Evolutionary conservation across 2,329 filamentous ascomycete species (phyloP).

Genomic region (Xylaria hypoxylon): DNA sequence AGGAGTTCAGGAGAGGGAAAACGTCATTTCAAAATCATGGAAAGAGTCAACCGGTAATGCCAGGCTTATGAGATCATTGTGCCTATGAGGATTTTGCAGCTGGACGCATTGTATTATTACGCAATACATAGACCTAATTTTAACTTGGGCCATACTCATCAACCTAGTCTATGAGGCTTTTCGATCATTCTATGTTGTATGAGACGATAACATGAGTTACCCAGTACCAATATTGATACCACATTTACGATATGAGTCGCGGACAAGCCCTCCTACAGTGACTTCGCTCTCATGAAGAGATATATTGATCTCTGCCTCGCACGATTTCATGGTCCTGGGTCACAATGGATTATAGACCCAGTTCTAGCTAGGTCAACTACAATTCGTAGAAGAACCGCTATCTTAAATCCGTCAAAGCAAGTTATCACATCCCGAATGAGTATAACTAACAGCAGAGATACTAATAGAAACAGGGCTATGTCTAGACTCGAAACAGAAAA

Average conservation of each 20-base stretch:
- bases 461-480: too few relatives aligned
- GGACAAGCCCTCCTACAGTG: background rate
- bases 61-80: slow-evolving; percentile 29
- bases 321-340: too few relatives aligned
- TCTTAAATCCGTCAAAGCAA: too few relatives aligned
- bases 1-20: slow-evolving; percentile 38
- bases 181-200: background rate
- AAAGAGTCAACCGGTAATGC: slow-evolving; percentile 23
- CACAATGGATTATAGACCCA: too few relatives aligned
- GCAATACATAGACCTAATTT: slow-evolving; percentile 15
- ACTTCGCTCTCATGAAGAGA: background rate
- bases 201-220: background rate
- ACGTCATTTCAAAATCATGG: slow-evolving; percentile 22
- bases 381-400: too few relatives aligned
- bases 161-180: background rate
- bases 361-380: too few relatives aligned
- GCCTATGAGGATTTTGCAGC: slow-evolving; percentile 22
- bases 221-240: background rate
- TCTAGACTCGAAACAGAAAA: too few relatives aligned
- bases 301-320: background rate
- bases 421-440: too few relatives aligned
- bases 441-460: too few relatives aligned
- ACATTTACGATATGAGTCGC: background rate
- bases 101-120: slow-evolving; percentile 22
- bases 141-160: background rate